Evolutionary conservation across 257 asterid genomes (phyloP), one percentile per base, ranked within the genome.

Genomic region (Verbascum thapsus): DNA sequence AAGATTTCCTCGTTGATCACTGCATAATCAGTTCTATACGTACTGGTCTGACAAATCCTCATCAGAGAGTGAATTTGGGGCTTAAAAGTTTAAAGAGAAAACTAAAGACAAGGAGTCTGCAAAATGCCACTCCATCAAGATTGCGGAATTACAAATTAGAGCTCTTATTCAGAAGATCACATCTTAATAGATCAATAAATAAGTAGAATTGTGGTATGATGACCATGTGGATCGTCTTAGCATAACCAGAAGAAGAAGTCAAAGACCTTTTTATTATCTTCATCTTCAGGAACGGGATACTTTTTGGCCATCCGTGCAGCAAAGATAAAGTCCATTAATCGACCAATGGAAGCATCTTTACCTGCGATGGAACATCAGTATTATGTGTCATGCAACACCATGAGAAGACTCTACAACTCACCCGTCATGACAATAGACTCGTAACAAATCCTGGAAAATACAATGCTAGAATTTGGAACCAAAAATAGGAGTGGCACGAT

Each of bases 261-360:
- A 61, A 63, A 67, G 50, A 92, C 95, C 98, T 78, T 74, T 50
- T 49, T 53, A 34, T 62, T 76, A 37, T 64, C 88, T 67, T 72
- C 83, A 55, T 67, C 75, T 44, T 58, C 78, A 30, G 61, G 61
- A 56, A 44, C 23, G 44, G 81, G 70, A 76, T 55, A 76, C 74
- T 82, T 87, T 55, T 56, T 84, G 71, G 94, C 83, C 75, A 90
- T 87, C 75, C 90, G 77, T 53, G 84, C 84, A 66, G 99, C 97
- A 76, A 94, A 78, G 48, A 94, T 87, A 78, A 77, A 77, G 75
- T 94, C 91, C 72, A 87, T 81, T 47, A 94, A 55, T 72, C 79
- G 83, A 77, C 75, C 72, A 44, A 94, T 58, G 49, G 83, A 66
- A 63, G 97, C 92, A 71, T 76, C 68, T 65, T 63, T 74, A 65